These are phyloP conservation scores for Aspergillus felis DNA, from an alignment of 2,329 filamentous ascomycete species.

Conservation along the genomic window DNA sequence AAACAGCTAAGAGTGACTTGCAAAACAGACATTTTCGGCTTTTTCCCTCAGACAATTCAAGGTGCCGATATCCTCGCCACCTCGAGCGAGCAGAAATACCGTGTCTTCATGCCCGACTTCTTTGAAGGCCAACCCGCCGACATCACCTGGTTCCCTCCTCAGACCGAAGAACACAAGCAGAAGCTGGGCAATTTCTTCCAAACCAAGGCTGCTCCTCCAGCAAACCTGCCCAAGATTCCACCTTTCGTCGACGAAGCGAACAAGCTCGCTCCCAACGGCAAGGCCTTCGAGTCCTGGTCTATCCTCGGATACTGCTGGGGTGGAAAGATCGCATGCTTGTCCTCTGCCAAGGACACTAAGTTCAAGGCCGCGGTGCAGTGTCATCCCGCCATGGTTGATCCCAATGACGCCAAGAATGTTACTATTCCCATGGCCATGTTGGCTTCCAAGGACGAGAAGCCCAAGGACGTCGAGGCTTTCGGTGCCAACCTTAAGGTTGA, in stretches of 20 bases:
- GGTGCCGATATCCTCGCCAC: conserved; percentile 60
- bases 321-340: conserved; percentile 54
- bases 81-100: conserved; percentile 64
- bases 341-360: conserved; percentile 46
- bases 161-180: conserved; percentile 57
- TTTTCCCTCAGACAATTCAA: conserved; percentile 60
- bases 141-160: conserved; percentile 58
- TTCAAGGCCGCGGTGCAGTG: conserved; percentile 57
- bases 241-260: conserved; percentile 53
- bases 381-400: conserved; percentile 60
- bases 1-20: conserved; percentile 9
- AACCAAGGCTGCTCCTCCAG: conserved; percentile 54
- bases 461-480: conserved; percentile 44
- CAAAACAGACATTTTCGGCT: conserved; percentile 58
- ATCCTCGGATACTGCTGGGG: conserved; percentile 62
- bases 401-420: conserved; percentile 52
- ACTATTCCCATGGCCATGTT: conserved; percentile 57
- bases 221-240: conserved; percentile 53
- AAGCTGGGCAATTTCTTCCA: conserved; percentile 59
- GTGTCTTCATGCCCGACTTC: conserved; percentile 88
- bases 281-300: conserved; percentile 52
- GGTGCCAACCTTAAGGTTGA: conserved; percentile 35
- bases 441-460: conserved; percentile 54
- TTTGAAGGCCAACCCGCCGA: conserved; percentile 72
- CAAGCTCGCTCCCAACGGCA: conserved; percentile 36